Evolutionary conservation across 2,329 filamentous ascomycete genomes (phyloP), one percentile per base, ranked within the genome.

Genomic region (Arachnopeziza araneosa): DNA sequence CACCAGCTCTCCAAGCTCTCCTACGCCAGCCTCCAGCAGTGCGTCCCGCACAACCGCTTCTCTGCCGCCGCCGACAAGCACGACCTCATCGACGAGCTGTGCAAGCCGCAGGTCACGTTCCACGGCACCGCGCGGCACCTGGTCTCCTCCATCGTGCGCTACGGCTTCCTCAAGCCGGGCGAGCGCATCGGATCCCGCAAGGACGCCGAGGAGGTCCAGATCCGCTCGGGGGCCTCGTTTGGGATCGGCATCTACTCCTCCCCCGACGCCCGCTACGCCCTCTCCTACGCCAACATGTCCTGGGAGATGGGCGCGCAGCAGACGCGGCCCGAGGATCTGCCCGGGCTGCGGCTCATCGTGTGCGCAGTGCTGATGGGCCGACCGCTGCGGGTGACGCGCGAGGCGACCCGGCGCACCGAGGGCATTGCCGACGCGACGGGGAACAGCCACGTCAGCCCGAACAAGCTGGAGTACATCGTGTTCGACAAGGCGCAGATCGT

Each of bases 311-410:
- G 22, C 21, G n/a, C 14, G 7, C 22, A 55, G 12, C 52, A 50
- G 9, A 76, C 72, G 1, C 65, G 68, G 19, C 53, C 69, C 0
- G 65, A 68, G 17, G 64, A 74, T 24, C 71, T 75, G 30, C 73
- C 73, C 32, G 74, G 76, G 2, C 63, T 77, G 53, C 75, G 78
- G 53, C 66, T 80, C 2, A 66, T 80, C 22, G 75, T 79, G 8
- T 80, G 77, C 65, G 78, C 77, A 0, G 76, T 73, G 2, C 59
- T 80, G 50, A 80, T 80, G 77, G 78, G 77, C 1, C 69, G 76
- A 1, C 62, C 74, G 0, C 64, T 71, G 2, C n/a, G 60, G 6
- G 66, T 78, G 23, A 64, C 60, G 3, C 63, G 68, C 5, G 65
- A 68, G 0, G 68, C 72, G 24, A 66, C 72, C 21, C 72, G 71